Base-by-base conservation (phyloP, 176 grass and related monocot species). In the Raddia distichophylla region DNA sequence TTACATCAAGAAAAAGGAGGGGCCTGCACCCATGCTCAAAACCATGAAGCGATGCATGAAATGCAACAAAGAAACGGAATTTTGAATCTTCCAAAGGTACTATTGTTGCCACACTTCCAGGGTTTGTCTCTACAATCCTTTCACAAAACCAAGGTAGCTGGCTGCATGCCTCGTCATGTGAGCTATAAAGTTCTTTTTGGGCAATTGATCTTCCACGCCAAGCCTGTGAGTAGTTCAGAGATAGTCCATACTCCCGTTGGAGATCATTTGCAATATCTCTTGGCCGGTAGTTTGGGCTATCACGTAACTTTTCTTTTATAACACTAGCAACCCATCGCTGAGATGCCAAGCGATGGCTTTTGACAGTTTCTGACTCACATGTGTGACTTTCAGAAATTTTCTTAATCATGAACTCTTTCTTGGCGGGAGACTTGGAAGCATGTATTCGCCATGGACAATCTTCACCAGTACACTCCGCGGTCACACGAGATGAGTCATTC, bases 261-360 rank as follows among this genome's bases (percentile, higher is more conserved):
- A 98, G 87, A 91, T 95, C 96, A 61, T 67, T 95, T 68, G 96
- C 96, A 69, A 99, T 99, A 46, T 98, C 96, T 71, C 90, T 91
- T 33, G 96, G 93, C 67, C 88, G 95, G 72, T 94, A 93, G 68
- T 95, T 89, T 52, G 96, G 96, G 58, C 75, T 91, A 74, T 94
- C 89, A 76, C 88, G 92, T 71, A 99, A 85, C 47, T 91, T 99
- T 72, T 99, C 96, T 78, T 99, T 99, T 64, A 99, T 99, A 70
- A 99, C 93, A 89, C 93, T 99, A 64, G 96, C 92, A 74, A 99
- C 90, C 96, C 96, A 99, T 74, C 92, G 65, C 34, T 94, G 93
- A 63, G 93, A 93, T 9, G 96, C 96, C 73, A 95, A 67, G 32
- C 91, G 88, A 78, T 93, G 91, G 74, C 96, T 92, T 76, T 93